Base-by-base conservation (phyloP, 495 filamentous ascomycete genomes). In the Penicillium pulvis region DNA sequence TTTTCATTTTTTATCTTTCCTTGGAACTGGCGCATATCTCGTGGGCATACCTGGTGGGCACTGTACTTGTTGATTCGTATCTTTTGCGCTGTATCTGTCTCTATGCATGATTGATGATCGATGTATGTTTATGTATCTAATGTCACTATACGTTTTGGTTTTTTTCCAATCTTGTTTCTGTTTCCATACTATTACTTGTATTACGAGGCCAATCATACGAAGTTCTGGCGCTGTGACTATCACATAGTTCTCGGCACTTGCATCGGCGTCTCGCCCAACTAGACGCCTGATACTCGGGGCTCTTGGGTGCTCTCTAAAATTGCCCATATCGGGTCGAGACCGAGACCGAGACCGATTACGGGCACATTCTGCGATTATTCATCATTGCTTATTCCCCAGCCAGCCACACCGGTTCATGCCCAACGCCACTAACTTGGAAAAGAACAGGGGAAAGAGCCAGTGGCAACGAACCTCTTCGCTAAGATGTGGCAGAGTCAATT, bases 61-160 rank as follows among this genome's bases (percentile, higher is more conserved):
- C 23, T 53, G 35, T 53, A 42, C 28, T 17, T 42, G 35, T 43
- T 19, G 30, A 33, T 30, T 57, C 5, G 55, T 19, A 24, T 26
- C 35, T 42, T 39, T 60, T 35, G 30, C n/a, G 30, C 56, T 55
- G 53, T 23, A 43, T 59, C 24, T 30, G 36, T 20, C 36, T 54
- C n/a, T 26, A 7, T 26, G 50, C 44, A 57, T 52, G 51, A 53
- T 53, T 53, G 35, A 53, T 42, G 51, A 52, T 52, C 50, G 50
- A 53, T 53, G 51, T 53, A 53, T 52, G 33, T 52, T 26, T 50
- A 50, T 50, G 47, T 50, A 50, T 31, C 26, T 52, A 52, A 49
- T 49, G 46, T 31, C 46, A 49, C 46, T 52, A 36, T 36, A 52
- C 33, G n/a, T 35, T 14, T 51, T 16, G 17, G n/a, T 10, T 24